Percentiles rank a stretch among this genome's conserved stretches.
phyloP scores from a whole-genome alignment of 345 rosid species.

The Rhodamnia rubescens region DNA sequence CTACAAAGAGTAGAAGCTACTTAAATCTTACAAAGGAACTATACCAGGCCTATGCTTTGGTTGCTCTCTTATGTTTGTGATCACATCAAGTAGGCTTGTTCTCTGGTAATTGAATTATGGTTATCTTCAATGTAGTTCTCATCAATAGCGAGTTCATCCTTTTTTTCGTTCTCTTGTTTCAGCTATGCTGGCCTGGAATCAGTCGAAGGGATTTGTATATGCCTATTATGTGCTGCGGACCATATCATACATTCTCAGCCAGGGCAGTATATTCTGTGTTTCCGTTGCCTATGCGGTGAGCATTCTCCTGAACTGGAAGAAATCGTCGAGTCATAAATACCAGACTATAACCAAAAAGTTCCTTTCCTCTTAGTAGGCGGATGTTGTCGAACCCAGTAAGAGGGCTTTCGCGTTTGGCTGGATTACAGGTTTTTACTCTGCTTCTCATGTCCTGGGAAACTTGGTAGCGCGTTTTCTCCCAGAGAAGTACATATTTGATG shows the following conservation, averaged over 20 bases:
- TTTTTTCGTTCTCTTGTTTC: slow-evolving; percentile 2
- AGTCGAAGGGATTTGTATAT: slow-evolving; percentile 33
- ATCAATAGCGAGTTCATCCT: background rate
- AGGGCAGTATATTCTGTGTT: slow-evolving; percentile 45
- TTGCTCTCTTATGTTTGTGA: background rate
- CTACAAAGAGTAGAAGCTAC: background rate
- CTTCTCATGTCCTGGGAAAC: slow-evolving; percentile 41
- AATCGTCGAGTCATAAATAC: background rate
- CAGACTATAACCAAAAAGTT: background rate
- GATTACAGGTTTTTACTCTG: slow-evolving; percentile 40
- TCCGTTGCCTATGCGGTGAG: slow-evolving; percentile 45
- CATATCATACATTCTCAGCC: slow-evolving; percentile 37
- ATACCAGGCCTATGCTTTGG: background rate
- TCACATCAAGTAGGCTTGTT: background rate
- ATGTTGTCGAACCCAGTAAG: slow-evolving; percentile 23
- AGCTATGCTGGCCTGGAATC: slow-evolving; percentile 35
- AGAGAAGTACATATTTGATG: slow-evolving; percentile 32
- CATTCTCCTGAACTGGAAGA: background rate
- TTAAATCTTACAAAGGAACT: background rate
- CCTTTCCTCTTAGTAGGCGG: slow-evolving; percentile 26
- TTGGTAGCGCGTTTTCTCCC: slow-evolving; percentile 39
- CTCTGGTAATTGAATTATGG: background rate
- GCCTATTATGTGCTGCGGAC: slow-evolving; percentile 45
- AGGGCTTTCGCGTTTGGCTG: slow-evolving; percentile 41
- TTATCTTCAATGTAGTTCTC: background rate